Evolutionary conservation across 1,139 yeast genomes (phyloP).

Genomic region (Arxiozyma slooffiae): DNA sequence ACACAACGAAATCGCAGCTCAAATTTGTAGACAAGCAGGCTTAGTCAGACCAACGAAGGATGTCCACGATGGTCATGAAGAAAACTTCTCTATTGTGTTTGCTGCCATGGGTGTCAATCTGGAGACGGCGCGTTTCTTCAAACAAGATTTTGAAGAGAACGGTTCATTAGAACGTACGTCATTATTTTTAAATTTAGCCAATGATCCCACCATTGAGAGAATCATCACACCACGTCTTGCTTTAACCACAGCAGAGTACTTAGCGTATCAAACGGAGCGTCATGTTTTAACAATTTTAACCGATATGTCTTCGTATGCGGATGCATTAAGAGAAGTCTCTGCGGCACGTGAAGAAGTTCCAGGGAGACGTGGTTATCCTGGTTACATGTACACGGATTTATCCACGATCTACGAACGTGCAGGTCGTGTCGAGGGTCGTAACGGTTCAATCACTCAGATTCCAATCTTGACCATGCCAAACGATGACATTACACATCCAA

Average conservation of each 20-base stretch:
- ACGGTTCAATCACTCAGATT: conserved; percentile 97
- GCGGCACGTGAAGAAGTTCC: conserved; percentile 99
- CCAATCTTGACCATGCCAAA: conserved; percentile 99
- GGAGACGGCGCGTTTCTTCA: conserved; percentile 88
- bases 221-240: conserved; percentile 98
- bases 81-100: conserved; percentile 94
- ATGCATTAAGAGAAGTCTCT: conserved; percentile 97
- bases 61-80: conserved; percentile 99
- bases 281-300: conserved; percentile 96
- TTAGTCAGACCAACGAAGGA: conserved; percentile 98
- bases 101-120: conserved; percentile 97
- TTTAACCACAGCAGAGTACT: conserved; percentile 95
- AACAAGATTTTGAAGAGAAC: conserved; percentile 98
- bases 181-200: conserved; percentile 90
- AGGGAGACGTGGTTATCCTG: conserved; percentile 99
- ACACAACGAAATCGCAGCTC: conserved; percentile 98
- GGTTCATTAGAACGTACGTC: conserved; percentile 98
- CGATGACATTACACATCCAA: conserved; percentile 98
- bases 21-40: conserved; percentile 99
- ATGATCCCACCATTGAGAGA: conserved; percentile 99
- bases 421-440: conserved; percentile 99
- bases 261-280: conserved; percentile 98
- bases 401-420: conserved; percentile 98
- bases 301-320: conserved; percentile 99
- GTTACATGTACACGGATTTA: conserved; percentile 99